Conservation (phyloP, 2,329 filamentous ascomycete species). For the Scortechinia acanthostroma region DNA sequence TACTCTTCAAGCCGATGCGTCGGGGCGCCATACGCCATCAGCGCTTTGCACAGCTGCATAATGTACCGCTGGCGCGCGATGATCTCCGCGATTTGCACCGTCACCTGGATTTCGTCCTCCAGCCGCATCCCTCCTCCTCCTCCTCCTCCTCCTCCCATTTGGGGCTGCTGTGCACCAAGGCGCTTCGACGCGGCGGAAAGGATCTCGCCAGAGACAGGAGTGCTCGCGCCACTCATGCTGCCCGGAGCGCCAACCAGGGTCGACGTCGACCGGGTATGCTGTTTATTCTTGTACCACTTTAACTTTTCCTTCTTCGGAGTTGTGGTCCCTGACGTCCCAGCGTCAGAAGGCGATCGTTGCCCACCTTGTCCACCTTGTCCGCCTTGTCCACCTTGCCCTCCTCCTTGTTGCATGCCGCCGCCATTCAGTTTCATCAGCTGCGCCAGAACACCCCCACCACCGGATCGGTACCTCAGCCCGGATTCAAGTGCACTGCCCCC, state of each 20-base stretch:
- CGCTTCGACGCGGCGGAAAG: neutral
- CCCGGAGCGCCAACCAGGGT: neutral
- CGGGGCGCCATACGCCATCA: constrained; percentile 86
- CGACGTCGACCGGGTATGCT: neutral
- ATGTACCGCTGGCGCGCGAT: constrained; percentile 77
- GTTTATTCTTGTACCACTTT: neutral
- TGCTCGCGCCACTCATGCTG: neutral
- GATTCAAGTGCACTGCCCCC: constrained; percentile 5
- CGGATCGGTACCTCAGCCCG: constrained; percentile 10
- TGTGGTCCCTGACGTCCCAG: neutral
- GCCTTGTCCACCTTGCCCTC: neutral
- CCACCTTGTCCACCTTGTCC: too few relatives aligned
- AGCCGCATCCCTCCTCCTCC: too few relatives aligned
- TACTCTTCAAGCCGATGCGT: constrained; percentile 89
- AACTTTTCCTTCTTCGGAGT: neutral
- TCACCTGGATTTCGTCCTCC: constrained; percentile 18
- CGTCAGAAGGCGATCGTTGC: neutral
- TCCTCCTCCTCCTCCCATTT: too few relatives aligned
- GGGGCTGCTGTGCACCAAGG: neutral
- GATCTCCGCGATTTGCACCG: constrained; percentile 59
- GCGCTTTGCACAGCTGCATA: constrained; percentile 72
- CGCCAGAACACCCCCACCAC: constrained; percentile 18
- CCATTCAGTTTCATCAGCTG: constrained; percentile 18
- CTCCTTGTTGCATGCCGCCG: neutral
- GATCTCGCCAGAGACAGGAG: neutral